Base-by-base conservation (phyloP, 2,329 filamentous ascomycete species). In the Ophiostoma australiae region DNA sequence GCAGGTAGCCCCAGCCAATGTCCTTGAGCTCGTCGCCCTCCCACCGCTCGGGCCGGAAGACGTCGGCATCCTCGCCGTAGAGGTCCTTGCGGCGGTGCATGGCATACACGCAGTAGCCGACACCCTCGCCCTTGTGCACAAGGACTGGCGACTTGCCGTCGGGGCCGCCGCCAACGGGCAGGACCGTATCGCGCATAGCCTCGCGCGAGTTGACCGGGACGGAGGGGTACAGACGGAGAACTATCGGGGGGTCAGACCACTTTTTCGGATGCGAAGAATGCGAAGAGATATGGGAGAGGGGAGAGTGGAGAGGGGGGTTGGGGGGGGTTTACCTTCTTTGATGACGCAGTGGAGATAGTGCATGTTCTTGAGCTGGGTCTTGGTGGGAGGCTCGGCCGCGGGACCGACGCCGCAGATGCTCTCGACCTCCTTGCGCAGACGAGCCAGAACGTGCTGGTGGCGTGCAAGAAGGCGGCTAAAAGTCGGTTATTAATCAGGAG, bases 121-220 rank as follows among this genome's bases (percentile, higher is more conserved):
- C 78, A 2, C 76, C 70, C 5, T 79, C 78, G 33, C 82, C 83
- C 65, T 81, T 81, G 20, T 76, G 78, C 3, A 86, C 78, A 70
- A 82, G 82, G 17, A 86, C 74, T 0, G 84, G 83, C 0, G 77
- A 75, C 31, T 74, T 77, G 65, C 81, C 79, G 69, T 83, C 78
- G 0, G 78, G 75, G 0, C 84, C 84, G 70, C 84, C 84, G 65
- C 84, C 84, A 1, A 76, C 74, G 1, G 84, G 84, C 1, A 86
- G 78, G 0, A 80, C 78, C 1, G 83, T 84, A 75, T 75, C 73
- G 37, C 63, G 55, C n/a, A 67, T 41, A 0, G 72, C 73, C 67
- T 69, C 69, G 35, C 73, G 70, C n/a, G 69, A 70, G 69, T 74
- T 74, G 68, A 73, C 66, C 2, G 73, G 72, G 2, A 63, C 68